Conservation (phyloP, 129 eudicot species). For the Lactuca saligna region DNA sequence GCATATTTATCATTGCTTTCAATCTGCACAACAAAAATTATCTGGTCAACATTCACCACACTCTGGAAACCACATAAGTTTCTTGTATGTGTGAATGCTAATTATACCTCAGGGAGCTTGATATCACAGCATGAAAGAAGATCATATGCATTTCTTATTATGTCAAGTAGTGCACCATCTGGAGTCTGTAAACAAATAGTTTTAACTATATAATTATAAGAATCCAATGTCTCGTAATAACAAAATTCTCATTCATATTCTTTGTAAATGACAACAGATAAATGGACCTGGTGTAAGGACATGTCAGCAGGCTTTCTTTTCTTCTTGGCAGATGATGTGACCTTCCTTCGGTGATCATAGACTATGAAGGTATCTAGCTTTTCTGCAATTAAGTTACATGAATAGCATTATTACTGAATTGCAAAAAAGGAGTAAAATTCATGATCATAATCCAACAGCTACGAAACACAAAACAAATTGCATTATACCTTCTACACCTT, state of each 20-base stretch:
- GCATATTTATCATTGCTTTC: conserved; percentile 71
- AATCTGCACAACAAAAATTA: conserved; percentile 48
- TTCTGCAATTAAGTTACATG: conserved; percentile 46
- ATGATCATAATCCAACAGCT: not conserved
- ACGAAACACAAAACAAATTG: not conserved
- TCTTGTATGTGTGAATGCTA: not conserved
- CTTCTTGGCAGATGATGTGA: conserved; percentile 97
- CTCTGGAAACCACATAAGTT: not conserved
- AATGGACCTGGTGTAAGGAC: conserved; percentile 83
- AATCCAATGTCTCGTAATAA: conserved; percentile 12
- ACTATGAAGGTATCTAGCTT: conserved; percentile 86
- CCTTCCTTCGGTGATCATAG: conserved; percentile 87
- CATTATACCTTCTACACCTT: conserved; percentile 73
- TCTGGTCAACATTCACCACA: not conserved
- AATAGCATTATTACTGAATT: conserved; percentile 11
- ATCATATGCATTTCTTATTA: conserved; percentile 86
- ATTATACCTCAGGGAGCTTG: conserved; percentile 67
- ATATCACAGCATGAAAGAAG: conserved; percentile 75
- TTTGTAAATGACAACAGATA: conserved; percentile 18
- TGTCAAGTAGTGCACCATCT: conserved; percentile 93
- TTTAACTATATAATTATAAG: not conserved
- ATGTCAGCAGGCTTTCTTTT: conserved; percentile 67
- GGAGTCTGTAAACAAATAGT: conserved; percentile 66
- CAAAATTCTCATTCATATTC: conserved; percentile 9
- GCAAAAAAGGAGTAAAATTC: not conserved